These are phyloP conservation scores for Ramaria rubella DNA, from an alignment of 768 basidiomycete genomes.

Conservation along the genomic window DNA sequence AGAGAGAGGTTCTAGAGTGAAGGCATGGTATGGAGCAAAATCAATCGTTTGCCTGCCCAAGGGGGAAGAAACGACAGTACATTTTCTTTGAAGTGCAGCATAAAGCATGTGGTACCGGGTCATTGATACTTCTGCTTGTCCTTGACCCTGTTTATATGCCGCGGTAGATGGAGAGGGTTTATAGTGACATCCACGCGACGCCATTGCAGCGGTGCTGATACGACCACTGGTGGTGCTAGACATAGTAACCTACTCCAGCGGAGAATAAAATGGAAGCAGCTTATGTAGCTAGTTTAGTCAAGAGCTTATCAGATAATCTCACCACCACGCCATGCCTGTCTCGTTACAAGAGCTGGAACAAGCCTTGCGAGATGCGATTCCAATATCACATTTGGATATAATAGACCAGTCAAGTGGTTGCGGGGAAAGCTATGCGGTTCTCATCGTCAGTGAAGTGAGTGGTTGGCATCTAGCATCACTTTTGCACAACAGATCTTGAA, in stretches of 20 bases:
- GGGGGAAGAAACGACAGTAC: not conserved
- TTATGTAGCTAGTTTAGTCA: too few relatives aligned
- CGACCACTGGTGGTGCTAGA: too few relatives aligned
- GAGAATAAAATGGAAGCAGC: too few relatives aligned
- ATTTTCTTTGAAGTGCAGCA: slow-evolving; percentile 9
- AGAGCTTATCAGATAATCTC: slow-evolving; percentile 6
- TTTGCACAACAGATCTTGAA: not conserved
- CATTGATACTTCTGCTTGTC: slow-evolving; percentile 3
- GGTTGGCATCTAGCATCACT: not conserved
- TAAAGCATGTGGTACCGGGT: slow-evolving; percentile 10
- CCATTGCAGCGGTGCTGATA: too few relatives aligned
- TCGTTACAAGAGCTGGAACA: slow-evolving; percentile 48
- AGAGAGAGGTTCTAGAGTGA: not conserved
- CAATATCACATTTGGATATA: slow-evolving; percentile 63
- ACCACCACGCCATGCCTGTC: slow-evolving; percentile 48
- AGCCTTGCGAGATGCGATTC: slow-evolving; percentile 56
- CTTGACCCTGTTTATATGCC: slow-evolving; percentile 1
- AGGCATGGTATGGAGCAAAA: slow-evolving; percentile 1
- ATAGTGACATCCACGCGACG: not conserved
- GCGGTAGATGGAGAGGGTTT: slow-evolving; percentile 3
- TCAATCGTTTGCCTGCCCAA: not conserved
- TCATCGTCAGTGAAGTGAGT: slow-evolving; percentile 71
- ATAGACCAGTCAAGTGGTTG: slow-evolving; percentile 76
- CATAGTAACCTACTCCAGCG: too few relatives aligned
- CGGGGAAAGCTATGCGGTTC: slow-evolving; percentile 67